Evolutionary conservation across 768 basidiomycete genomes (phyloP).

Genomic region (Suillus plorans): DNA sequence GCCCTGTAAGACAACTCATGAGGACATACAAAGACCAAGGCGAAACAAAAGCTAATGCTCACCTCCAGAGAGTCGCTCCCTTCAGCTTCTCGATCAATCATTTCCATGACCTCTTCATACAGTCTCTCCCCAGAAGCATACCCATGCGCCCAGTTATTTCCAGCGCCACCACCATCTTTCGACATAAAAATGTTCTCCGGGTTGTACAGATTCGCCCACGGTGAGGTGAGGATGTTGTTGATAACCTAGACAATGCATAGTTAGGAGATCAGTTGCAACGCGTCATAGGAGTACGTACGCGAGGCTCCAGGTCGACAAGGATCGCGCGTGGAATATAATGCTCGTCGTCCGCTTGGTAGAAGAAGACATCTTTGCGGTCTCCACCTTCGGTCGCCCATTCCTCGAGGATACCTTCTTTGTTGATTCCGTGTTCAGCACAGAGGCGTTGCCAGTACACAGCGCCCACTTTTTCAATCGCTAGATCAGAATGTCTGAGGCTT

Average conservation of each 20-base stretch:
- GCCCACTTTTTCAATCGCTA: conserved; percentile 62
- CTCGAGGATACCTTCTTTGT: conserved; percentile 90
- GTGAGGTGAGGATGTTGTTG: conserved; percentile 87
- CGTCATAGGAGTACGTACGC: conserved; percentile 54
- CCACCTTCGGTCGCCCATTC: conserved; percentile 96
- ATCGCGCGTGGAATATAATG: conserved; percentile 98
- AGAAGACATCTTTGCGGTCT: conserved; percentile 98
- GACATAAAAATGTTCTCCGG: conserved; percentile 97
- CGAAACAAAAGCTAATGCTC: conserved; percentile 14
- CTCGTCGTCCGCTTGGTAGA: conserved; percentile 99
- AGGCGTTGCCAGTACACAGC: conserved; percentile 98
- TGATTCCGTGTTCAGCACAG: conserved; percentile 98
- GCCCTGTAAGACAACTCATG: conserved; percentile 54
- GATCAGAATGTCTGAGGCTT: conserved; percentile 14
- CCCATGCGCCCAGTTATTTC: conserved; percentile 98
- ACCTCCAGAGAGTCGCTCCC: conserved; percentile 97
- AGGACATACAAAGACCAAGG: not conserved
- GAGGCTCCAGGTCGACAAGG: conserved; percentile 92
- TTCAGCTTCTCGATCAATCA: conserved; percentile 98
- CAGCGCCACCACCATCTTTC: conserved; percentile 97
- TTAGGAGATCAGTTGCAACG: not conserved
- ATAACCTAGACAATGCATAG: conserved; percentile 66
- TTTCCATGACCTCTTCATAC: conserved; percentile 98
- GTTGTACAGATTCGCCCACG: conserved; percentile 89
- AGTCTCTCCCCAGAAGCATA: conserved; percentile 86